phyloP scores from a whole-genome alignment of 2,329 filamentous ascomycete species.

The Colletotrichum sp. region DNA sequence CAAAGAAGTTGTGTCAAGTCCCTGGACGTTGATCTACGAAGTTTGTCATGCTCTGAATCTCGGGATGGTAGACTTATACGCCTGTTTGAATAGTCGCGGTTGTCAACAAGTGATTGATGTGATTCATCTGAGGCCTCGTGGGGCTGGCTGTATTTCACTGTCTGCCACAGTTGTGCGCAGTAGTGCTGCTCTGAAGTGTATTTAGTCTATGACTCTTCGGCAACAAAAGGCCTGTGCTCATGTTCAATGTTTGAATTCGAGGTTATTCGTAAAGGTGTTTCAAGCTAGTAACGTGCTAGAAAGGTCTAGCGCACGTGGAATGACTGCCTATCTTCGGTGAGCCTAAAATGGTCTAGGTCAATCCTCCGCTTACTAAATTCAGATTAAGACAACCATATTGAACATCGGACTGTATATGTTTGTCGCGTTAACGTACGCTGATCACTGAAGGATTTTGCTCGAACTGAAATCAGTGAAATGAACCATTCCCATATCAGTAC shows the following conservation, averaged over 20 bases:
- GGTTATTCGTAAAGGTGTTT: background rate
- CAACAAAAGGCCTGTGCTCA: background rate
- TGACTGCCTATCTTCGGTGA: background rate
- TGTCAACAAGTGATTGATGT: background rate
- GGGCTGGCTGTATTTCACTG: background rate
- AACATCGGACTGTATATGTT: background rate
- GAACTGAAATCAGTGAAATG: background rate
- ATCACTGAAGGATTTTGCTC: background rate
- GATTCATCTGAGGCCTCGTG: background rate
- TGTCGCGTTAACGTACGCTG: background rate
- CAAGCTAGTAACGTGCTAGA: background rate
- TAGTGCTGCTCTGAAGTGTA: background rate
- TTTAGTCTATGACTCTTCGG: background rate
- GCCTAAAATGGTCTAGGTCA: background rate
- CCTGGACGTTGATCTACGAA: background rate
- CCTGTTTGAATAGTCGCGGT: background rate
- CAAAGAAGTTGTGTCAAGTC: background rate
- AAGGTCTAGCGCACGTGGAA: background rate
- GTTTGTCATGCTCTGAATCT: background rate
- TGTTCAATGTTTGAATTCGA: background rate
- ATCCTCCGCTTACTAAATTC: background rate
- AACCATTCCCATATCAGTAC: background rate
- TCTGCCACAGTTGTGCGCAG: background rate
- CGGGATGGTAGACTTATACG: background rate
- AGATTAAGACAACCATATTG: background rate